Evolutionary conservation across 148 eudicot genomes (phyloP), one percentile per base, ranked within the genome.

Genomic region (Chenopodium berlandieri): DNA sequence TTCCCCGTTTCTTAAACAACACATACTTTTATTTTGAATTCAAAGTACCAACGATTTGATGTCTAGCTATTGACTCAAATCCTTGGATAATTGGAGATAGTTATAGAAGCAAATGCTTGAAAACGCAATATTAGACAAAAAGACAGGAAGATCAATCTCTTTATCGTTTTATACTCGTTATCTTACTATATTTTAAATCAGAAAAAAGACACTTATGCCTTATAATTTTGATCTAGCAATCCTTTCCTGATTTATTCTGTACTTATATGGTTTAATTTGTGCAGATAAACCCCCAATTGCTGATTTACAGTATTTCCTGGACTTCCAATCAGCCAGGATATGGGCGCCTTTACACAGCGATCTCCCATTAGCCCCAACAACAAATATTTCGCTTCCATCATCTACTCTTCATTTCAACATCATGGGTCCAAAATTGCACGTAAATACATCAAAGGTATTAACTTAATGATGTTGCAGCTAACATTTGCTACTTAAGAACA

Each of bases 291-390:
- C 98, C 22, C 95, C 95, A 0, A 56, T 94, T 75, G 77, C 83
- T 34, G 98, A 94, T 75, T 73, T 94, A 63, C 87, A 84, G 76
- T 94, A 91, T 79, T 94, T 94, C 48, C 73, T 94, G 73, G 98
- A 93, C 80, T 94, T 93, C 83, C 98, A 94, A 87, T 89, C 87
- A 7, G 90, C 88, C 85, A 93, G 82, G 74, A 71, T 80, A 34
- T 94, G 98, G 98, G 98, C 97, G 76, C 98, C 98, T 9, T 63
- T 91, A 31, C 94, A 89, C 77, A 90, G 85, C 79, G 98, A 93
- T 79, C 94, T 93, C 48, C 94, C 97, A 34, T 76, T 94, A 81
- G 90, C 93, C 71, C 94, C 93, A n/a, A 82, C 86, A 0, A 82
- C 84, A 64, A 89, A 84, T 11, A 89, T 77, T 80, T 79, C 91